phyloP scores from a whole-genome alignment of 805 yeast species.

The Komagataella mondaviorum region DNA sequence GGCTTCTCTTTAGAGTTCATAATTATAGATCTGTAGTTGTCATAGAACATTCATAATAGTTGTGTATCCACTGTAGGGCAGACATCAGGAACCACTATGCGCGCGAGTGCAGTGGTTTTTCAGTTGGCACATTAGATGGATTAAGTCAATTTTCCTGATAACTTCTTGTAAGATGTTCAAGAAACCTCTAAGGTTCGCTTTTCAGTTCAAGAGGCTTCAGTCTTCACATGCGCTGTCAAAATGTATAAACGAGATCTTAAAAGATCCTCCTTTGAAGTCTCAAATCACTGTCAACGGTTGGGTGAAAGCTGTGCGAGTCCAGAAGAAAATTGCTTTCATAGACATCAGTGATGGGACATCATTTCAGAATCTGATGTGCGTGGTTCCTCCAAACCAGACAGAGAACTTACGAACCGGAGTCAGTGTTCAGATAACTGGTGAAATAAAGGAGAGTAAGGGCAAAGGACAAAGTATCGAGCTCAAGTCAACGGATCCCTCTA shows the following conservation, averaged over 20 bases:
- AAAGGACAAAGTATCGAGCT: conserved; percentile 37
- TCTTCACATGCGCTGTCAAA: conserved; percentile 8
- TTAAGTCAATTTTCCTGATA: no score
- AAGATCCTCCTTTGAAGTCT: conserved; percentile 18
- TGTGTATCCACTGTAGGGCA: neutral
- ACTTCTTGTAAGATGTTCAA: neutral
- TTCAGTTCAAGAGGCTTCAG: neutral
- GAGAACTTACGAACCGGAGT: conserved; percentile 23
- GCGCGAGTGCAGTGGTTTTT: neutral
- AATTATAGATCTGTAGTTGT: conserved; percentile 2
- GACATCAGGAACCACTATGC: neutral
- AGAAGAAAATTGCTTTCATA: conserved; percentile 69
- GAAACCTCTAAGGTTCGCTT: neutral
- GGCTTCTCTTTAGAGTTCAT: neutral
- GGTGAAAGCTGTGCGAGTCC: conserved; percentile 56
- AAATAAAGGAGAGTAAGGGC: conserved; percentile 31
- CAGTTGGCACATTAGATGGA: neutral
- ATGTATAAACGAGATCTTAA: conserved; percentile 16
- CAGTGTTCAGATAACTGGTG: conserved; percentile 14
- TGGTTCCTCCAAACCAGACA: conserved; percentile 26
- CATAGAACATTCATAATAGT: neutral
- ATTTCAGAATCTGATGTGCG: conserved; percentile 38
- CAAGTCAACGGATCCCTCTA: conserved; percentile 17
- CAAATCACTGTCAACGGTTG: conserved; percentile 49
- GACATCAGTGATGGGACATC: conserved; percentile 74